These are phyloP conservation scores for Penicillium sp. DNA, from an alignment of 2,329 filamentous ascomycete species.

Conservation along the genomic window DNA sequence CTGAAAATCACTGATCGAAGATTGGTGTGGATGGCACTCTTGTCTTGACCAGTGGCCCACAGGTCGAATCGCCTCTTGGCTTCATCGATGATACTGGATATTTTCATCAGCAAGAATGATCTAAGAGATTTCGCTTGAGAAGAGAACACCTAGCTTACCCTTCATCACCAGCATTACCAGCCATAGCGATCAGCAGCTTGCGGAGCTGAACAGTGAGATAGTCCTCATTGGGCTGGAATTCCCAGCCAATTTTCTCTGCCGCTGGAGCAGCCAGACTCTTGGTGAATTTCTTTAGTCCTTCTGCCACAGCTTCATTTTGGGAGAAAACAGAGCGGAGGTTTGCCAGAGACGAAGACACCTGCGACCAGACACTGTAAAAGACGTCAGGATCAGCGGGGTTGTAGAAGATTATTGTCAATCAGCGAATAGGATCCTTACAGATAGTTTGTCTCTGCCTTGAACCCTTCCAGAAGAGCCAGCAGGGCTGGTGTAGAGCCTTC, in stretches of 20 bases:
- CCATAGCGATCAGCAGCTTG: constrained; percentile 74
- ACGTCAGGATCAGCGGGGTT: constrained; percentile 16
- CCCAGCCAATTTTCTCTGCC: constrained; percentile 81
- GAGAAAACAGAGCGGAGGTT: constrained; percentile 84
- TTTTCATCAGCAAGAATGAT: background rate
- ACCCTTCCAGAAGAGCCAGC: constrained; percentile 81
- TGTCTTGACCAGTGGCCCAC: constrained; percentile 68
- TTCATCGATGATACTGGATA: constrained; percentile 64
- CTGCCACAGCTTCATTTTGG: constrained; percentile 69
- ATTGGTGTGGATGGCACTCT: constrained; percentile 74
- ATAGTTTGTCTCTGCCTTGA: constrained; percentile 77
- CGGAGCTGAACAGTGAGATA: constrained; percentile 81
- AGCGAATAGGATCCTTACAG: constrained; percentile 51
- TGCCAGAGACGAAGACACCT: constrained; percentile 74
- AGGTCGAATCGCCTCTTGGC: constrained; percentile 76
- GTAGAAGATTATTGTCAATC: background rate
- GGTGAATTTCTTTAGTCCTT: constrained; percentile 75
- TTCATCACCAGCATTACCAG: constrained; percentile 74
- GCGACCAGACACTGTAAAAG: constrained; percentile 69
- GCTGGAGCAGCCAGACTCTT: constrained; percentile 74
- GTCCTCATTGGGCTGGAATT: constrained; percentile 74
- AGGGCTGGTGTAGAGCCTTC: constrained; percentile 79
- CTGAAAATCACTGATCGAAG: constrained; percentile 79
- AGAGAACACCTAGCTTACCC: constrained; percentile 52
- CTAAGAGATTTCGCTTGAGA: background rate